Evolutionary conservation across 495 filamentous ascomycete species (phyloP).

Genomic region (Hyaloscypha variabilis): DNA sequence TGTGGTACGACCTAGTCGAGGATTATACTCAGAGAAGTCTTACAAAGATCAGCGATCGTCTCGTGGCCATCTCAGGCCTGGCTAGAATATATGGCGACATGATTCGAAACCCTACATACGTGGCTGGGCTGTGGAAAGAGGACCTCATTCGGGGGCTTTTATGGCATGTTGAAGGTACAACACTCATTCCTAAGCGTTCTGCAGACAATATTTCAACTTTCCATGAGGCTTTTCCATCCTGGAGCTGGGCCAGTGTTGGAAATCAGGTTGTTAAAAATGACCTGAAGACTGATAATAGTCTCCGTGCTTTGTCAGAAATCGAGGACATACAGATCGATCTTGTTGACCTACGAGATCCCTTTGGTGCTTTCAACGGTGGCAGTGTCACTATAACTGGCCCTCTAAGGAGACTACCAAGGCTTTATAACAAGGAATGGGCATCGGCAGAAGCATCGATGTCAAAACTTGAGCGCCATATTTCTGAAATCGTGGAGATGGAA

Average conservation of each 20-base stretch:
- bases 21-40: constrained; percentile 26
- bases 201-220: constrained; percentile 19
- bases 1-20: constrained; percentile 27
- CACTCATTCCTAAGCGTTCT: constrained; percentile 15
- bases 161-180: constrained; percentile 25
- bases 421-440: constrained; percentile 25
- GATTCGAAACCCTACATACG: constrained; percentile 26
- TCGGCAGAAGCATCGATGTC: constrained; percentile 24
- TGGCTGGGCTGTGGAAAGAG: constrained; percentile 28
- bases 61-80: constrained; percentile 25
- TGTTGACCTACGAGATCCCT: constrained; percentile 19
- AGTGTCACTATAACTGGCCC: constrained; percentile 24
- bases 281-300: constrained; percentile 22
- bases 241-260: constrained; percentile 23
- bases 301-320: constrained; percentile 24
- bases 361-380: constrained; percentile 21
- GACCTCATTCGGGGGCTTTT: constrained; percentile 24
- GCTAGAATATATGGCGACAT: constrained; percentile 22
- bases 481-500: constrained; percentile 19
- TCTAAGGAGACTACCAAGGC: constrained; percentile 20
- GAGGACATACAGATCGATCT: constrained; percentile 23
- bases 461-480: constrained; percentile 26
- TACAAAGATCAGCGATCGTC: constrained; percentile 25
- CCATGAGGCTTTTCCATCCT: constrained; percentile 20
- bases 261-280: constrained; percentile 24